phyloP scores from a whole-genome alignment of 345 rosid genomes.

The Eucalyptus albens region DNA sequence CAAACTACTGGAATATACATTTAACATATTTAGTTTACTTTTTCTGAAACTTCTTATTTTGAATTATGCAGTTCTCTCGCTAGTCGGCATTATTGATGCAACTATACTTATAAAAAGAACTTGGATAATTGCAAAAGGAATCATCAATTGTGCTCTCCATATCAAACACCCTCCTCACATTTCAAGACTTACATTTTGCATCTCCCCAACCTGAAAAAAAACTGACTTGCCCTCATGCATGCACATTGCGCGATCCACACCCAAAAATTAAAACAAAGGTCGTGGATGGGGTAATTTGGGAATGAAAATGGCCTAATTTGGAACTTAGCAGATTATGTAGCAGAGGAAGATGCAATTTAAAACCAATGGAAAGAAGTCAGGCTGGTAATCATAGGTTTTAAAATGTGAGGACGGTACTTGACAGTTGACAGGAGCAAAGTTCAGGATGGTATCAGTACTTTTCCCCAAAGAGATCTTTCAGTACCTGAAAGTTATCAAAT shows the following conservation, averaged over 20 bases:
- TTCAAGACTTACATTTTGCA: background rate
- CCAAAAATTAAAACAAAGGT: background rate
- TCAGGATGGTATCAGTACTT: background rate
- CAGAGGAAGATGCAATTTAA: background rate
- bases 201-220: background rate
- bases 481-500: conserved; percentile 94
- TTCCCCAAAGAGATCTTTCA: background rate
- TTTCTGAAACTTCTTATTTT: background rate
- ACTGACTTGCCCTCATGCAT: background rate
- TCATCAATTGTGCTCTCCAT: background rate
- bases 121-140: background rate
- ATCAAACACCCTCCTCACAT: background rate
- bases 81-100: background rate
- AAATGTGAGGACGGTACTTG: background rate
- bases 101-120: background rate
- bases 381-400: background rate
- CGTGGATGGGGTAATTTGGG: background rate
- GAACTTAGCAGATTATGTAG: background rate
- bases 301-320: background rate
- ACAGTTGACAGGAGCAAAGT: background rate
- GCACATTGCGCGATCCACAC: background rate
- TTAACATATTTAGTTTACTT: background rate
- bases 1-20: background rate
- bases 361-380: background rate
- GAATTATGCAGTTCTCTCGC: background rate